Base-by-base conservation (phyloP, 2,329 filamentous ascomycete species). In the Helotiales sp. region DNA sequence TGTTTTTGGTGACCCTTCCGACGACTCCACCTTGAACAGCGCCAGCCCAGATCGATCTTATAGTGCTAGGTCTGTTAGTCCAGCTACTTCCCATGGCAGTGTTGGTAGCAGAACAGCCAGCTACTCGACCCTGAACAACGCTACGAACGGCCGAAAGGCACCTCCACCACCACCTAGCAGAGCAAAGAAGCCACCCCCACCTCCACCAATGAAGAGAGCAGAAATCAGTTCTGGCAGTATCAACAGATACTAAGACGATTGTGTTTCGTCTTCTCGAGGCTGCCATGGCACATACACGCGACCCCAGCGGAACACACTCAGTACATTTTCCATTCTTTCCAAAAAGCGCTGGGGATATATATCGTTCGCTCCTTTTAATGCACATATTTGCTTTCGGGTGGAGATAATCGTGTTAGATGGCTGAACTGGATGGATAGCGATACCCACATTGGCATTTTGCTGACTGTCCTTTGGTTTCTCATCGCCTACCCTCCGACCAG, bases 131-230 rank as follows among this genome's bases (percentile, higher is more conserved):
- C 64, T 80, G 52, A 72, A 76, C 76, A 72, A 71, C 71, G 32
- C 69, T 59, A 72, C 71, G 22, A 70, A 73, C 61, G 72, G 76
- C 28, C 75, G 78, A 77, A 88, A 86, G 77, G 84, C 87, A 55
- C 88, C 89, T 22, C 88, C 89, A 30, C 89, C 88, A 26, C 87
- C 87, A 28, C 85, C 86, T 8, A 85, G 84, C 24, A 80, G 88
- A 74, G 80, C 85, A 40, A 91, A 90, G 82, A 91, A 91, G 78
- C 87, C 88, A 13, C 87, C 88, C 67, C 87, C 87, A 43, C 88
- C 87, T 24, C 87, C 86, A 11, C 88, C 89, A 24, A 84, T 88
- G 79, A 90, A 90, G 82, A 80, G 87, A 71, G 84, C 74, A 20
- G 74, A 76, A 17, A 74, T 74, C 17, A 75, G 72, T 32, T 69